These are phyloP conservation scores for Pseudozyma tsukubaensis DNA, from an alignment of 1,284 basidiomycete species.

Conservation along the genomic window DNA sequence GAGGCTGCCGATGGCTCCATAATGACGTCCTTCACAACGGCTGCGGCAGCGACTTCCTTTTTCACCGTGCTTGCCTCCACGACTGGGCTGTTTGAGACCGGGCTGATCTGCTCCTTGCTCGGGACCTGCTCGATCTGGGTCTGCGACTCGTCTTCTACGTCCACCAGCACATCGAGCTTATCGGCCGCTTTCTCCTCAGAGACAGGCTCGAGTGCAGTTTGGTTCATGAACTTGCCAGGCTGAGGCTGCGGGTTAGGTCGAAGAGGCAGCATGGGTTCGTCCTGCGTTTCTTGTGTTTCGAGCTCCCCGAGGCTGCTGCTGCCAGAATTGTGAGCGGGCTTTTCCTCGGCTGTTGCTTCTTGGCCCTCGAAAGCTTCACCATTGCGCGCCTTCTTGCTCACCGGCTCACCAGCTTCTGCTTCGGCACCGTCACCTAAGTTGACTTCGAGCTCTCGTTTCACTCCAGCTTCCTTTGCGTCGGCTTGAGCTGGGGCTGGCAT, in stretches of 20 bases:
- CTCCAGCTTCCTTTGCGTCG: neutral
- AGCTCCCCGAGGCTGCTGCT: neutral
- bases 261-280: constrained; percentile 30
- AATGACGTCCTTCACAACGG: no score
- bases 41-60: neutral
- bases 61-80: neutral
- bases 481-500: neutral
- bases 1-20: no score
- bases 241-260: neutral
- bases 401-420: neutral
- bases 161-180: no score
- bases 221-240: neutral
- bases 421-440: neutral
- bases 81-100: neutral
- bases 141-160: constrained; percentile 16
- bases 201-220: neutral
- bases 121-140: constrained; percentile 22
- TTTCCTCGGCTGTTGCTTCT: neutral
- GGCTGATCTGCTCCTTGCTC: neutral
- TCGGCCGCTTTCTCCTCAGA: neutral
- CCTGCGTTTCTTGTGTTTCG: constrained; percentile 19
- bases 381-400: constrained; percentile 20
- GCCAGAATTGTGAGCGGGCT: neutral
- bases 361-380: neutral
- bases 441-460: constrained; percentile 11